Conservation (phyloP, 352 stramenopile genomes). For the Phytophthora brassicae region DNA sequence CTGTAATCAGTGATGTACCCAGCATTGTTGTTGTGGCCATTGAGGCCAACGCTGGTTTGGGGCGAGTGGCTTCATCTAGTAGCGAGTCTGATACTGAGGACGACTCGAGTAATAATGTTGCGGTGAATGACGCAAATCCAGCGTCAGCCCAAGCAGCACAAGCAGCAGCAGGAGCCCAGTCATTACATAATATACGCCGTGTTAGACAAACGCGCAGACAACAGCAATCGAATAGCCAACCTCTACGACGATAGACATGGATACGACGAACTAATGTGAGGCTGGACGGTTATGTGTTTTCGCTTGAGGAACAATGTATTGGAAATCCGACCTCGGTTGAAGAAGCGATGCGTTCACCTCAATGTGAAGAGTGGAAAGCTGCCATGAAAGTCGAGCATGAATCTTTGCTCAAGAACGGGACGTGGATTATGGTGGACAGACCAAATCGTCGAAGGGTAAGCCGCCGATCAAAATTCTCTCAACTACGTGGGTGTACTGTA, state of each 20-base stretch:
- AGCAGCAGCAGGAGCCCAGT: too few relatives aligned
- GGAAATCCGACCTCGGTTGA: background rate
- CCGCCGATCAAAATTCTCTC: background rate
- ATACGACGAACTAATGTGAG: background rate
- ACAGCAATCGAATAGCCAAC: background rate
- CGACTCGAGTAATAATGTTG: background rate
- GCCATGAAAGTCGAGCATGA: background rate
- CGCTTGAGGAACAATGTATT: background rate
- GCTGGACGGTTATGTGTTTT: background rate
- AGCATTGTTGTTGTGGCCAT: too few relatives aligned
- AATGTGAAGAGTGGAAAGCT: background rate
- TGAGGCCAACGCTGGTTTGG: too few relatives aligned
- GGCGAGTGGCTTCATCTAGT: background rate
- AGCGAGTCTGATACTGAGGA: slow-evolving; percentile 2
- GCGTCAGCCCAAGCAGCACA: too few relatives aligned
- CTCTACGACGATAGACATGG: background rate
- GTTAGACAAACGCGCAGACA: too few relatives aligned
- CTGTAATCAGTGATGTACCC: background rate
- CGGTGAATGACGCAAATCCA: background rate
- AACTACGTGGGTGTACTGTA: background rate
- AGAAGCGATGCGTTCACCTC: background rate
- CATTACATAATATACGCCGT: too few relatives aligned
- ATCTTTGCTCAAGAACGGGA: background rate
- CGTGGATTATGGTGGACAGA: background rate
- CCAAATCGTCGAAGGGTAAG: background rate